These are phyloP conservation scores for Boletus eberwhitei DNA, from an alignment of 768 basidiomycete species.

Conservation along the genomic window DNA sequence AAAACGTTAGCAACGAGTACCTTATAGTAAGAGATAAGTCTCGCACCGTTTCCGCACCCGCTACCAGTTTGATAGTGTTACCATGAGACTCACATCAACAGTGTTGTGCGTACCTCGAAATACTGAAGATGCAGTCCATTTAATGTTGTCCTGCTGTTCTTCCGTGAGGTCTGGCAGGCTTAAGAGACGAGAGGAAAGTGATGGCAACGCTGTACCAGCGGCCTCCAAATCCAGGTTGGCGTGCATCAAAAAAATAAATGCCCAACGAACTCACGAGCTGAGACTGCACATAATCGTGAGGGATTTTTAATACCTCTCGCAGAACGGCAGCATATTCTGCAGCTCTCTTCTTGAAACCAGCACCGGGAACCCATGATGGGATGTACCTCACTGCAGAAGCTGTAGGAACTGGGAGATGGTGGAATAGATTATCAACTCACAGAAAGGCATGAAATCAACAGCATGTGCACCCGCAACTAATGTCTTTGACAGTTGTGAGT, in stretches of 20 bases:
- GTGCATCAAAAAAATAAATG: neutral
- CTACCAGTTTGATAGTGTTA: no score
- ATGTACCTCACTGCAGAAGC: constrained; percentile 21
- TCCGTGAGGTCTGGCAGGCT: constrained; percentile 4
- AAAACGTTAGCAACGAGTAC: constrained; percentile 13
- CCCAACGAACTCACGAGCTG: constrained; percentile 12
- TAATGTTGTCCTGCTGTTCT: constrained; percentile 14
- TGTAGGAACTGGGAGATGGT: neutral
- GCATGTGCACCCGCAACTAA: neutral
- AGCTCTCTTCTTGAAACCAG: constrained; percentile 10
- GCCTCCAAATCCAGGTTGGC: constrained; percentile 3
- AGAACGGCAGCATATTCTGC: constrained; percentile 4
- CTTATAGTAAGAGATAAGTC: no score
- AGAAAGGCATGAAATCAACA: constrained; percentile 18
- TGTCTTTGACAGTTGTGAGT: constrained; percentile 17
- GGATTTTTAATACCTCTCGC: constrained; percentile 3
- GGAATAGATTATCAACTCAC: constrained; percentile 5
- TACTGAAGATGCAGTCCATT: constrained; percentile 15
- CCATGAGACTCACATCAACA: no score
- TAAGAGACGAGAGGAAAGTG: constrained; percentile 12
- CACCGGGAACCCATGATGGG: constrained; percentile 23
- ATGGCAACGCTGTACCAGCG: constrained; percentile 13
- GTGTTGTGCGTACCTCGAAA: constrained; percentile 5
- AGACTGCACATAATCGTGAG: constrained; percentile 9
- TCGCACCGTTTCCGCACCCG: constrained; percentile 23